Evolutionary conservation across 2,329 filamentous ascomycete species (phyloP).

Genomic region (Phaeosphaeria sp.): DNA sequence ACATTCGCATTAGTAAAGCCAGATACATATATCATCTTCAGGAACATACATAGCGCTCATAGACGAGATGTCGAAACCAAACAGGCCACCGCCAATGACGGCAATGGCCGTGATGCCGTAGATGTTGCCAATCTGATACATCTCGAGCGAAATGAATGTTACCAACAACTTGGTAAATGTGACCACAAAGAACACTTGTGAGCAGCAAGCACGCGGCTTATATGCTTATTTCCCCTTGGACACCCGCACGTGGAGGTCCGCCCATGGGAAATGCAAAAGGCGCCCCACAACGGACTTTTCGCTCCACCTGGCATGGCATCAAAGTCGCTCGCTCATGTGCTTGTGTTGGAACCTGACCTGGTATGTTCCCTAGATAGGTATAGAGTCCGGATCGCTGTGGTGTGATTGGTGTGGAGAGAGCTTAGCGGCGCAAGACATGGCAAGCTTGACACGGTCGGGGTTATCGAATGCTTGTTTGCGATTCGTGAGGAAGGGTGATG

Average conservation of each 20-base stretch:
- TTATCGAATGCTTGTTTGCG: conserved; percentile 23
- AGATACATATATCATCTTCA: not conserved
- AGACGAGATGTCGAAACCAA: conserved; percentile 80
- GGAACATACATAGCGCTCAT: conserved; percentile 63
- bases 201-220: conserved; percentile 13
- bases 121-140: conserved; percentile 60
- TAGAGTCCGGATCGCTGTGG: conserved; percentile 20
- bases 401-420: conserved; percentile 22
- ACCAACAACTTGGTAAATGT: not conserved
- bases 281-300: conserved; percentile 23
- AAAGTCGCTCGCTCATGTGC: not conserved
- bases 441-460: conserved; percentile 26
- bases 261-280: conserved; percentile 1
- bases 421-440: conserved; percentile 11
- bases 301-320: conserved; percentile 16
- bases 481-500: conserved; percentile 8
- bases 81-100: conserved; percentile 71
- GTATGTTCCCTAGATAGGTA: conserved; percentile 21
- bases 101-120: conserved; percentile 65
- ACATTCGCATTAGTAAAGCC: conserved; percentile 36
- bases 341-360: conserved; percentile 16
- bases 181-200: not conserved
- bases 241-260: conserved; percentile 15
- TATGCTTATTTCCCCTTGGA: conserved; percentile 14
- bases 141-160: conserved; percentile 9